Evolutionary conservation across 768 basidiomycete species (phyloP), one percentile per base, ranked within the genome.

Genomic region (Leccinum disarticulatum): DNA sequence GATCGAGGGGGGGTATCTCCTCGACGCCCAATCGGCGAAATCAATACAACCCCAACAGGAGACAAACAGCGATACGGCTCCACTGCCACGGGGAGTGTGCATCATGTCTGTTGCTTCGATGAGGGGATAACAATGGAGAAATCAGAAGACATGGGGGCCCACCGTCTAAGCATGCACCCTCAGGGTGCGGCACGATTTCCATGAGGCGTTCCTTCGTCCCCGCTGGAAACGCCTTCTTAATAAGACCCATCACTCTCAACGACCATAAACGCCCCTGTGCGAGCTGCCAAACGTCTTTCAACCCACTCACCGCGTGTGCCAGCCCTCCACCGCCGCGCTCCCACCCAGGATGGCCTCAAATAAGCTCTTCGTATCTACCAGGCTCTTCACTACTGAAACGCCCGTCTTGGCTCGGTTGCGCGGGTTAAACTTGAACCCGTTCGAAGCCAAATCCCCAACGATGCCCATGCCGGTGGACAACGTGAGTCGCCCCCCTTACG

Each of bases 391-490:
- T 55, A 60, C 62, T 43, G 65, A 71, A 35, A 68, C 63, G 13
- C 61, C 69, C 25, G 57, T 68, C 49, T 47, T 70, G 0, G 65
- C 60, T 56, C 61, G 65, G 49, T 52, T 73, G 30, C 69, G 71
- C 43, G 65, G 61, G 59, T 58, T 72, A 13, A 68, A 65, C 47
- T 58, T 72, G 10, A 68, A 65, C 47, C 70, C 61, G 19, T 65
- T 71, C 27, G 69, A 69, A 52, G 31, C 60, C 30, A 71, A 65
- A 56, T 17, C 65, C 15, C 56, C 56, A n/a, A 31, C 59, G 30
- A 58, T 65, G 61, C 69, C 71, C 49, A 65, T 71, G 69, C 71
- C 70, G n/a, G 71, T 73, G 31, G 55, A 65, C 43, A 73, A 73
- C 33, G 70, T 71, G 60, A 65, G 70, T 60, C n/a, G 5, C 27